Evolutionary conservation across 2,329 filamentous ascomycete genomes (phyloP).

Genomic region (Tolypocladium tundrense): DNA sequence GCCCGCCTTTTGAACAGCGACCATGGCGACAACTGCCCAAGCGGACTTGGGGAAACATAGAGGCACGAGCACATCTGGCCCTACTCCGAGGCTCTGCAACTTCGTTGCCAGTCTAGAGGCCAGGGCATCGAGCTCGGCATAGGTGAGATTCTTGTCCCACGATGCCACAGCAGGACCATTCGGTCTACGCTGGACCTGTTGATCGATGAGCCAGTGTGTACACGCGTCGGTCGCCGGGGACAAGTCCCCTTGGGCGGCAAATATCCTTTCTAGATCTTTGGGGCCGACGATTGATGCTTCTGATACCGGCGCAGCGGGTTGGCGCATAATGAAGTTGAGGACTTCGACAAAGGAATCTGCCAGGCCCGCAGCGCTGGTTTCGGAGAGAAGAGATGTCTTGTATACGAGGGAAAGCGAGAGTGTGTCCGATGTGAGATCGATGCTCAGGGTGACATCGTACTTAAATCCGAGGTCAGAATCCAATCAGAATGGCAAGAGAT

Average conservation of each 20-base stretch:
- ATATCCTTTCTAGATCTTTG: background rate
- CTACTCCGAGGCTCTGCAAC: background rate
- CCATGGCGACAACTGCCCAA: conserved; percentile 4
- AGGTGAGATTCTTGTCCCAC: conserved; percentile 6
- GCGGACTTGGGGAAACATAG: conserved; percentile 4
- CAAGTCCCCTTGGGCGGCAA: background rate
- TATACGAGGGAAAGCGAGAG: background rate
- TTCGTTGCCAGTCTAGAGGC: background rate
- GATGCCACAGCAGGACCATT: conserved; percentile 1
- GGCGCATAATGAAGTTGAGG: background rate
- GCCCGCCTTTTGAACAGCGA: conserved; percentile 4
- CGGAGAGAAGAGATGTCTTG: background rate
- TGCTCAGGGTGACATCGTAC: background rate
- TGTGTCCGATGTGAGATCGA: background rate
- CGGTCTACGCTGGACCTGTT: background rate
- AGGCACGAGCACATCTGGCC: conserved; percentile 2
- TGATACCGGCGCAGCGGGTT: background rate
- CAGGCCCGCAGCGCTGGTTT: background rate
- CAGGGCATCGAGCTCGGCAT: background rate
- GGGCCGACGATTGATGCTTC: background rate
- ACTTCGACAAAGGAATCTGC: background rate
- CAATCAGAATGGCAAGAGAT: background rate
- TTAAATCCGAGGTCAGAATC: background rate
- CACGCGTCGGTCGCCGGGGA: conserved; percentile 1
- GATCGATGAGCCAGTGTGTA: conserved; percentile 5